These are phyloP conservation scores for Termitomyces sp. DNA, from an alignment of 768 basidiomycete species.

Conservation along the genomic window DNA sequence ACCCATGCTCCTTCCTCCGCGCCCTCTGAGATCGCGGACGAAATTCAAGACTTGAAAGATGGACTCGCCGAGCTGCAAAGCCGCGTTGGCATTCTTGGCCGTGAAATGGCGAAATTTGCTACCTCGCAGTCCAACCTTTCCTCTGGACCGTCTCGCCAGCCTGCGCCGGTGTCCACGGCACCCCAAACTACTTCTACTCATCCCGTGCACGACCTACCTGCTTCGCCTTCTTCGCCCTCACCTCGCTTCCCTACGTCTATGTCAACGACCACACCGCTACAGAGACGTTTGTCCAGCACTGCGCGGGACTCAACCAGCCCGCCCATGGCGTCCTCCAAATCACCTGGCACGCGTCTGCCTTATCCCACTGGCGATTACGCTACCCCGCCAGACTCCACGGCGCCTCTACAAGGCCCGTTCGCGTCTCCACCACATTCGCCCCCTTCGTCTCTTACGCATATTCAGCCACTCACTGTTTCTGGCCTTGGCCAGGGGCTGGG, in stretches of 20 bases:
- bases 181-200: constrained; percentile 49
- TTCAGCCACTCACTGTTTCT: constrained; percentile 48
- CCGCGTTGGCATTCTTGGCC: constrained; percentile 68
- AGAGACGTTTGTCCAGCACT: constrained; percentile 37
- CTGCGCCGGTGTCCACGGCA: constrained; percentile 40
- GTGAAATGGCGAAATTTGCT: constrained; percentile 75
- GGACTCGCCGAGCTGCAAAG: constrained; percentile 73
- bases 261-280: constrained; percentile 27
- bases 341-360: constrained; percentile 58
- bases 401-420: constrained; percentile 30
- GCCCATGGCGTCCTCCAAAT: constrained; percentile 44
- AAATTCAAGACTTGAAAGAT: constrained; percentile 57
- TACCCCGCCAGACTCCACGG: constrained; percentile 49
- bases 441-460: constrained; percentile 46
- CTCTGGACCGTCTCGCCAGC: constrained; percentile 45
- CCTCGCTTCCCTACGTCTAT: background rate
- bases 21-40: constrained; percentile 28
- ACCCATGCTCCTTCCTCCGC: constrained; percentile 12
- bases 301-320: constrained; percentile 65
- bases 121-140: constrained; percentile 49
- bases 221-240: constrained; percentile 21
- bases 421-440: constrained; percentile 40
- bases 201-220: constrained; percentile 27
- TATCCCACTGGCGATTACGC: constrained; percentile 86
- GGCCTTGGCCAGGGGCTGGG: constrained; percentile 24